These are phyloP conservation scores for Zymoseptoria crescenta DNA, from an alignment of 2,329 filamentous ascomycete genomes.

Conservation along the genomic window DNA sequence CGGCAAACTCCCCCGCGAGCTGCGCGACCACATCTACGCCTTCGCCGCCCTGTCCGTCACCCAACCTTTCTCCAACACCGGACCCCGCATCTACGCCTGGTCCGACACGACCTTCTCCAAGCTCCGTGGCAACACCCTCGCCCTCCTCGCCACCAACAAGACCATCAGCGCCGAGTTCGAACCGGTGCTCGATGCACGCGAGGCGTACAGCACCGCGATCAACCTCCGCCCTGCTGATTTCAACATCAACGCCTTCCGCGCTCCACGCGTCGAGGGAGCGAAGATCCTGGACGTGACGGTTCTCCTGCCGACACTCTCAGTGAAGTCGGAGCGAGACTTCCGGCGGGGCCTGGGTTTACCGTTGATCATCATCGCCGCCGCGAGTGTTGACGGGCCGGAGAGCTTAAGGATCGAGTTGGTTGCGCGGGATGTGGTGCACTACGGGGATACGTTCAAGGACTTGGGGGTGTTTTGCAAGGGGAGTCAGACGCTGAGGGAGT, in stretches of 20 bases:
- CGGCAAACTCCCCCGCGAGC: neutral
- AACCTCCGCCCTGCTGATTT: neutral
- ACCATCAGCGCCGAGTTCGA: neutral
- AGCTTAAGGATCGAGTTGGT: neutral
- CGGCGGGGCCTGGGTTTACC: neutral
- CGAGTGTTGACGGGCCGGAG: neutral
- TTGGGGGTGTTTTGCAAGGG: too few species aligned
- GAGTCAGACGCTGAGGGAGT: too few species aligned
- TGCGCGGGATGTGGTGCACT: too few species aligned
- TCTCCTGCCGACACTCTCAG: too few species aligned
- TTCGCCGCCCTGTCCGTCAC: neutral
- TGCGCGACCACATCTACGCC: neutral
- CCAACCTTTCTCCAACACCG: neutral
- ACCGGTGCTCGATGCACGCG: neutral
- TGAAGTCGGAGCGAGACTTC: too few species aligned
- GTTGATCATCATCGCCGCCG: neutral
- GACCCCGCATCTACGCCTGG: too few species aligned
- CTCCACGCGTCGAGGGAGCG: neutral
- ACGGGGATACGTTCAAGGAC: too few species aligned
- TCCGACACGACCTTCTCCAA: neutral
- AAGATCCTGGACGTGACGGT: neutral
- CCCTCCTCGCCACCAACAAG: neutral
- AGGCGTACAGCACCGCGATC: neutral
- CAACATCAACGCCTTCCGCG: neutral
- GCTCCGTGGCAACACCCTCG: neutral